Evolutionary conservation across 169 alveolate genomes (phyloP).

Genomic region (Cryptosporidium sp.): DNA sequence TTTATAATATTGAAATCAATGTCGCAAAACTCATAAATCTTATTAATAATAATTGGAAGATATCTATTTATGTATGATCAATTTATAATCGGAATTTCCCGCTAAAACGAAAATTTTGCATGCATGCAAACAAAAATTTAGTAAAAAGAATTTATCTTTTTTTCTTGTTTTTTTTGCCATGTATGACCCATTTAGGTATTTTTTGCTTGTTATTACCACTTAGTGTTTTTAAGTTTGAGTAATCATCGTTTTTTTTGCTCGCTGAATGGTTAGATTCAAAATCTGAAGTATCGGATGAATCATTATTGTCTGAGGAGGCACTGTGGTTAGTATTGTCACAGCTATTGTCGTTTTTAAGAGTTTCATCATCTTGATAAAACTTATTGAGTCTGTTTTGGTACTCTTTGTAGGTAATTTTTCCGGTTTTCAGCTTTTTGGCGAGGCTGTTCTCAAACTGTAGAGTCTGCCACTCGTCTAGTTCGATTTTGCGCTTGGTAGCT

Average conservation of each 20-base stretch:
- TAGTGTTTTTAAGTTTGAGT: background rate
- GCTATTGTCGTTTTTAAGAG: background rate
- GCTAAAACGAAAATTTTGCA: slow-evolving; percentile 3
- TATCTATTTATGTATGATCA: slow-evolving; percentile 29
- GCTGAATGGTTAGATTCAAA: background rate
- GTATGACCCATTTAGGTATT: slow-evolving; percentile 53
- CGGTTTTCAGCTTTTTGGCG: slow-evolving; percentile 87
- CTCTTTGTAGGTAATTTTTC: slow-evolving; percentile 81
- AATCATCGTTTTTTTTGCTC: background rate
- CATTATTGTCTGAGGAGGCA: background rate
- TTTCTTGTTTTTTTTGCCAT: slow-evolving; percentile 35
- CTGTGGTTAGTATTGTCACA: background rate
- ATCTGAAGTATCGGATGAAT: background rate
- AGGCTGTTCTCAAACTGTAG: slow-evolving; percentile 86
- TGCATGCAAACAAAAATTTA: background rate
- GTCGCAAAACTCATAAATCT: slow-evolving; percentile 23
- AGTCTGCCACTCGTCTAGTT: slow-evolving; percentile 85
- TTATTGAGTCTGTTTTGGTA: slow-evolving; percentile 26
- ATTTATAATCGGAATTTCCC: background rate
- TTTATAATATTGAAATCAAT: slow-evolving; percentile 7
- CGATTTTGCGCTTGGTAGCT: slow-evolving; percentile 77
- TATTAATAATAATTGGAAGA: slow-evolving; percentile 39
- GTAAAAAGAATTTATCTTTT: slow-evolving; percentile 2
- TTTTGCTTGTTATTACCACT: background rate
- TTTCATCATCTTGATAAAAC: background rate